These are phyloP conservation scores for Albifimbria verrucaria DNA, from an alignment of 2,329 filamentous ascomycete species.

Conservation along the genomic window DNA sequence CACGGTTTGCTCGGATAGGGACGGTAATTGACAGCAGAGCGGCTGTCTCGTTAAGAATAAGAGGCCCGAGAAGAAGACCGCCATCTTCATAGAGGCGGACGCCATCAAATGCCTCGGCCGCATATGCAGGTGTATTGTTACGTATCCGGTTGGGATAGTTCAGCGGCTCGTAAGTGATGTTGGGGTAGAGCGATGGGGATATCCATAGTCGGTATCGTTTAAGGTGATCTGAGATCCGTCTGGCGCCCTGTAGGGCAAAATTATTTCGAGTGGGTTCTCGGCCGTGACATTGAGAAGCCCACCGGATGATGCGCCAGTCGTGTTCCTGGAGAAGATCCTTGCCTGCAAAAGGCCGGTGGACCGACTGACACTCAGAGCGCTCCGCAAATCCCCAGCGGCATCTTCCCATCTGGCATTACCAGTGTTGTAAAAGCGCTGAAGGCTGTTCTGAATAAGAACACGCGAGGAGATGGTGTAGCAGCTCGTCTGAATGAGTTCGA, in stretches of 20 bases:
- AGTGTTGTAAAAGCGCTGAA: constrained; percentile 50
- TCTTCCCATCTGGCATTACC: constrained; percentile 54
- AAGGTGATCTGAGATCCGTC: constrained; percentile 60
- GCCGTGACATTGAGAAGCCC: constrained; percentile 66
- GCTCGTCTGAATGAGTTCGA: constrained; percentile 74
- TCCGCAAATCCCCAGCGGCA: constrained; percentile 63
- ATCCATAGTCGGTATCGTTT: constrained; percentile 62
- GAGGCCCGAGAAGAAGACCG: constrained; percentile 73
- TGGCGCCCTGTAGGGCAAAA: constrained; percentile 57
- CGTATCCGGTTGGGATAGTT: constrained; percentile 36
- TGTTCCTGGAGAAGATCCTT: constrained; percentile 68
- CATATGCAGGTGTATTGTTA: constrained; percentile 37
- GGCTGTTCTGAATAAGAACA: constrained; percentile 53
- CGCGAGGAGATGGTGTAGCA: constrained; percentile 69
- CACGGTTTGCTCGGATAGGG: constrained; percentile 65
- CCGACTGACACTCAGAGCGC: constrained; percentile 62
- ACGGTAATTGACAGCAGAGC: constrained; percentile 79
- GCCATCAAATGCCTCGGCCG: constrained; percentile 47
- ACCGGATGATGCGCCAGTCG: constrained; percentile 45
- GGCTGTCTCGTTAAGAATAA: constrained; percentile 67
- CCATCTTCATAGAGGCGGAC: constrained; percentile 46
- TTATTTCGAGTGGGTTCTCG: constrained; percentile 42
- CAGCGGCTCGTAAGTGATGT: constrained; percentile 62
- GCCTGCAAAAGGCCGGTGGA: constrained; percentile 64
- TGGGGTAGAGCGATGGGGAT: constrained; percentile 73